Evolutionary conservation across 169 alveolate genomes (phyloP), one percentile per base, ranked within the genome.

Genomic region (Sarcocystis neurona): DNA sequence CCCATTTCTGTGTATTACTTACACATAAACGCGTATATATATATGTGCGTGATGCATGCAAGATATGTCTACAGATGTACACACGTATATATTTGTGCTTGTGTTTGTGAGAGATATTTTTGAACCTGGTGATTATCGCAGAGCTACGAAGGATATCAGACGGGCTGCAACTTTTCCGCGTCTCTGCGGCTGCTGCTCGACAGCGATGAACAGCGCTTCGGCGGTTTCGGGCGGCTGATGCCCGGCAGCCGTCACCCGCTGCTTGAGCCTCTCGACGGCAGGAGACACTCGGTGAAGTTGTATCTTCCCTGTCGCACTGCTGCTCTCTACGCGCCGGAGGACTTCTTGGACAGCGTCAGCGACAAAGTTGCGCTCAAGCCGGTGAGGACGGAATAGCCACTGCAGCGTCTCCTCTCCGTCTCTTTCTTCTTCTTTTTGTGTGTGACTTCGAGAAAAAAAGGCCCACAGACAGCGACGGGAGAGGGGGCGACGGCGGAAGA

Each of bases 201-300:
- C 75, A 92, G 92, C 20, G 93, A 92, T 77, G 95, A 92, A 47
- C 92, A 43, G 75, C 90, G 95, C 84, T 92, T 92, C 63, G 95
- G 95, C 34, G 95, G 95, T 2, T 85, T 88, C 48, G 92, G 92
- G 23, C 91, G 92, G 30, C 84, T 87, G 50, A 47, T 84, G 44
- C 87, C 91, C 34, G 78, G 58, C 39, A 78, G 84, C 27, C 87
- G 39, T 68, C 91, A 87, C 34, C 91, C 91, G 37, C 75, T 46
- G 12, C 68, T 85, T 27, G 70, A 56, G 44, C 88, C 79, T 39
- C 77, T 63, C 46, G 91, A 87, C 66, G 78, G 84, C 84, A 66
- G 91, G 44, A 87, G 88, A 10, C 91, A 87, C 63, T 87, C 91
- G 46, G 91, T 87, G 50, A 37, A 80, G 77, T 50, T 87, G 48